Conservation (phyloP, 176 grass and related monocot genomes). For the Cenchrus purpureus region DNA sequence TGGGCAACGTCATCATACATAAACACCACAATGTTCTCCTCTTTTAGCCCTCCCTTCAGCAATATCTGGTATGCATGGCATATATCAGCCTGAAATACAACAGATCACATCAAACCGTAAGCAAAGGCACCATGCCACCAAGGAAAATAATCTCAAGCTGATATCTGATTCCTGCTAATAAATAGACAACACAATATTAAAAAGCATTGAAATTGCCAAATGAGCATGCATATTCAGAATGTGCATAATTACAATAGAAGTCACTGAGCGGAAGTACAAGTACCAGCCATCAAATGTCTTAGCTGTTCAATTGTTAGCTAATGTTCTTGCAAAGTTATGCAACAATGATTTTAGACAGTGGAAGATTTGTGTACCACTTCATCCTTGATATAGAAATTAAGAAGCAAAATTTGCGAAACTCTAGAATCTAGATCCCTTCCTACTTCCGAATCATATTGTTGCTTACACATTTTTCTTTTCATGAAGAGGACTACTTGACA, state of each 20-base stretch:
- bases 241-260: not conserved
- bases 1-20: slow-evolving; percentile 89
- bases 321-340: not conserved
- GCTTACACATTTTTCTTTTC: not conserved
- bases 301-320: not conserved
- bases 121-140: not conserved
- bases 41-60: slow-evolving; percentile 62
- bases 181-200: not conserved
- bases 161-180: slow-evolving; percentile 3
- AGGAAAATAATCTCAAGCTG: not conserved
- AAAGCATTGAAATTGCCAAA: not conserved
- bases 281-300: not conserved
- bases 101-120: not conserved
- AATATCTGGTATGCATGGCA: slow-evolving; percentile 93
- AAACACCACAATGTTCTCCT: slow-evolving; percentile 90
- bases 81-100: slow-evolving; percentile 70
- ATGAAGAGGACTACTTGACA: not conserved
- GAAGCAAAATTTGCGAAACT: not conserved
- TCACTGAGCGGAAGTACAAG: not conserved
- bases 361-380: not conserved
- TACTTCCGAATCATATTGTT: not conserved
- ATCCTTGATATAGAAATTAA: not conserved
- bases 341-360: not conserved
- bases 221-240: not conserved
- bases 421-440: not conserved